These are phyloP conservation scores for Omphalotus olearius DNA, from an alignment of 1,284 basidiomycete genomes.

Conservation along the genomic window DNA sequence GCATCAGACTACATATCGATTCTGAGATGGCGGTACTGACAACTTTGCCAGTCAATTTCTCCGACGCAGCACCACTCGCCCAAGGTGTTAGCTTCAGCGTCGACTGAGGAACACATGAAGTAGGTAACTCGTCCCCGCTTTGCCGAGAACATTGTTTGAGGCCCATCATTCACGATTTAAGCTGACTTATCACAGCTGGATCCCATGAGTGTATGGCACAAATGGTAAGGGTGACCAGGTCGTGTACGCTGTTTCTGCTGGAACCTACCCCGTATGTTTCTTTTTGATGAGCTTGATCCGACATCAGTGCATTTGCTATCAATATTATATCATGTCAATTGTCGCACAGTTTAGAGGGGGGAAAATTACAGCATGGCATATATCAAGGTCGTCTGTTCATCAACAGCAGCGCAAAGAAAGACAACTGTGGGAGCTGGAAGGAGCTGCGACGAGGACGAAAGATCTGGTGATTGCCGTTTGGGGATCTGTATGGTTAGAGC, in stretches of 20 bases:
- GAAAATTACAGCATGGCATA: conserved; percentile 12
- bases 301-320: conserved; percentile 8
- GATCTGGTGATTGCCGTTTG: conserved; percentile 6
- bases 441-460: conserved; percentile 6
- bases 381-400: conserved; percentile 8
- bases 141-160: neutral
- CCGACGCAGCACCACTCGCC: conserved; percentile 81
- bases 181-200: neutral
- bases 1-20: conserved; percentile 18
- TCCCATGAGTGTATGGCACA: conserved; percentile 1
- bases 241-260: conserved; percentile 9
- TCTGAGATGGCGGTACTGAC: neutral
- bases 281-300: conserved; percentile 14
- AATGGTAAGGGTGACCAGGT: conserved; percentile 12
- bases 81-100: conserved; percentile 81
- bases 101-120: neutral
- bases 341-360: conserved; percentile 1
- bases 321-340: conserved; percentile 4
- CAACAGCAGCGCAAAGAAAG: neutral
- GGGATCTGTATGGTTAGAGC: neutral
- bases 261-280: conserved; percentile 7
- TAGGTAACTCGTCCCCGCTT: neutral
- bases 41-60: conserved; percentile 74
- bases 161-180: neutral
- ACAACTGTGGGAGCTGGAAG: conserved; percentile 11